Evolutionary conservation across 352 stramenopile species (phyloP).

Genomic region (Phytophthora pluvialis): DNA sequence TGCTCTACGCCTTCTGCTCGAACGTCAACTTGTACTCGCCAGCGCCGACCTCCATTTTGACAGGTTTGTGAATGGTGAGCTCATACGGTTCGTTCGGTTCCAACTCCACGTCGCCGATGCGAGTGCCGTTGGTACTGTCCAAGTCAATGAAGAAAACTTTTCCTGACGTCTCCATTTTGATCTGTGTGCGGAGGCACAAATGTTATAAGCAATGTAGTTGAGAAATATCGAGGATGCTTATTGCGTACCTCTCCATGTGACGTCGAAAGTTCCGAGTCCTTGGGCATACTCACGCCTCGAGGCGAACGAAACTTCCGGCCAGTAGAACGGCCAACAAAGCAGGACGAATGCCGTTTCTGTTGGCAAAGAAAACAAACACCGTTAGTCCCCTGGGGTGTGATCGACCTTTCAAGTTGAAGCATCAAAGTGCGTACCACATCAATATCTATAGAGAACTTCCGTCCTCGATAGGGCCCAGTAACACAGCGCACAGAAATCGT

Average conservation of each 20-base stretch:
- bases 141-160: slow-evolving; percentile 76
- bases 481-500: slow-evolving; percentile 61
- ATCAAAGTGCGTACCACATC: slow-evolving; percentile 43
- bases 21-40: slow-evolving; percentile 65
- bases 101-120: slow-evolving; percentile 62
- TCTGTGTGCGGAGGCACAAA: slow-evolving; percentile 28
- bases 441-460: slow-evolving; percentile 65
- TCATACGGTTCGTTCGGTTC: slow-evolving; percentile 55
- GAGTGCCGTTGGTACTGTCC: slow-evolving; percentile 85
- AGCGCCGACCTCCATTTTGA: slow-evolving; percentile 59
- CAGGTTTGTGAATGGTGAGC: slow-evolving; percentile 49
- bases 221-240: background rate
- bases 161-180: slow-evolving; percentile 69
- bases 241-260: slow-evolving; percentile 69
- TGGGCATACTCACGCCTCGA: slow-evolving; percentile 75
- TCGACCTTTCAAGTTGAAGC: background rate
- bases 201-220: background rate
- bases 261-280: slow-evolving; percentile 85
- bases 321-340: slow-evolving; percentile 79
- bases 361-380: slow-evolving; percentile 1
- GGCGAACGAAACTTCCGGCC: slow-evolving; percentile 80
- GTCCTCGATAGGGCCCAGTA: slow-evolving; percentile 63
- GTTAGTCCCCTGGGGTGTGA: background rate
- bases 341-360: slow-evolving; percentile 58
- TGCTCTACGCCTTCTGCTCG: slow-evolving; percentile 44